These are phyloP conservation scores for Calonectria leucothoes DNA, from an alignment of 2,329 filamentous ascomycete genomes.

Conservation along the genomic window DNA sequence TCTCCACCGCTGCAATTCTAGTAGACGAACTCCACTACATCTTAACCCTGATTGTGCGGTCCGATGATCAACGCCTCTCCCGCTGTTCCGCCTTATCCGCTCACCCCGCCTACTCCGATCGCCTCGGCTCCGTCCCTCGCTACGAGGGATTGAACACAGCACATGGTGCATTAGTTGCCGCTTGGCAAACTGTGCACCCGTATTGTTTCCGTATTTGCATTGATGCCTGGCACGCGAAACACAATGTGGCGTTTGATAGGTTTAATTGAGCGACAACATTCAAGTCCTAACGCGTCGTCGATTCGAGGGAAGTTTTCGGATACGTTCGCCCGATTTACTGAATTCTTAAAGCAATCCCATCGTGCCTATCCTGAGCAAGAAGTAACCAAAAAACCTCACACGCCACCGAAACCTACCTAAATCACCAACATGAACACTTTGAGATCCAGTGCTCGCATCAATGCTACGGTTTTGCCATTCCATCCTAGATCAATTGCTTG, in stretches of 20 bases:
- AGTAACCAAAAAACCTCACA: neutral
- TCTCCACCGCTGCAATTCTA: neutral
- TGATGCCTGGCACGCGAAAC: neutral
- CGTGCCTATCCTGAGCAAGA: neutral
- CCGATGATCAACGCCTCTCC: neutral
- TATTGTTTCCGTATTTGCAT: neutral
- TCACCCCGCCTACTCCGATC: neutral
- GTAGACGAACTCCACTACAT: neutral
- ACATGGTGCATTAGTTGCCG: neutral
- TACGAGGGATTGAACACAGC: neutral
- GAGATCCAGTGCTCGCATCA: neutral
- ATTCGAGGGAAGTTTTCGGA: neutral
- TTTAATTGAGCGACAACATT: neutral
- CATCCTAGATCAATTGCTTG: neutral
- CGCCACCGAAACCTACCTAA: too few relatives aligned
- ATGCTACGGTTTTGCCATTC: neutral
- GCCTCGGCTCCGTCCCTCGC: neutral
- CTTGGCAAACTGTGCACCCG: neutral
- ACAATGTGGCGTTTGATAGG: neutral
- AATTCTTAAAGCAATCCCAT: neutral
- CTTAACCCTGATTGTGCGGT: neutral
- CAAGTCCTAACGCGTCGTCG: neutral
- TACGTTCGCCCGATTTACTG: neutral
- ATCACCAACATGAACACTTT: neutral
- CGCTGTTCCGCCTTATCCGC: too few relatives aligned